Base-by-base conservation (phyloP, 306 rosid genomes). In the Prunus persica region DNA sequence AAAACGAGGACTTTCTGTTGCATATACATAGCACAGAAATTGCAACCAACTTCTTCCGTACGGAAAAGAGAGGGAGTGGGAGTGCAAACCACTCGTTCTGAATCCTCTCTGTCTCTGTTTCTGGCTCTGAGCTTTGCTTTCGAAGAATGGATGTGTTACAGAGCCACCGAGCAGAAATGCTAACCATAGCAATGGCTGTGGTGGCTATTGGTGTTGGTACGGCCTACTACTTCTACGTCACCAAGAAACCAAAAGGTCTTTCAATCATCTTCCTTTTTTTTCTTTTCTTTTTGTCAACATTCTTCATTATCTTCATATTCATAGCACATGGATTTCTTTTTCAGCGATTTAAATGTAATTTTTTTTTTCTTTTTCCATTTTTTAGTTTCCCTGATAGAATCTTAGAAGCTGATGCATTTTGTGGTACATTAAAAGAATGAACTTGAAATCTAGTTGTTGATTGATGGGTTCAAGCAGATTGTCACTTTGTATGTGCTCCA, bases 211-310 rank as follows among this genome's bases (percentile, higher is more conserved):
- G 85, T 32, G 88, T 81, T 43, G 90, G 82, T 27, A 82, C 92
- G 57, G 89, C 90, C 62, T 88, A 84, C 85, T 90, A 82, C 73
- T 88, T 74, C 79, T 88, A 84, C 70, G 67, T 88, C 85, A 72
- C 79, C 88, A 90, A 84, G 60, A 90, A 86, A 79, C 84, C 87
- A 2, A 88, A 82, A 86, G 85, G 89, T 86, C 74, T 64, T 32
- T 67, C 30, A 5, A 12, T 22, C 32, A 25, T 30, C 45, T 66
- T 69, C 67, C 28, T 22, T 67, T 25, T 24, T 51, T 2, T 16
- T 7, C 18, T 20, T 64, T 11, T 65, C 54, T 13, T 28, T 8
- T 55, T 52, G 13, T 4, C 65, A 12, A 54, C 51, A 2, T 6
- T 61, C 22, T 60, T 43, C n/a, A 68, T 38, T n/a, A 22, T 1